Conservation (phyloP, 2,329 filamentous ascomycete genomes). For the Stagonosporopsis cucurbitacearum region DNA sequence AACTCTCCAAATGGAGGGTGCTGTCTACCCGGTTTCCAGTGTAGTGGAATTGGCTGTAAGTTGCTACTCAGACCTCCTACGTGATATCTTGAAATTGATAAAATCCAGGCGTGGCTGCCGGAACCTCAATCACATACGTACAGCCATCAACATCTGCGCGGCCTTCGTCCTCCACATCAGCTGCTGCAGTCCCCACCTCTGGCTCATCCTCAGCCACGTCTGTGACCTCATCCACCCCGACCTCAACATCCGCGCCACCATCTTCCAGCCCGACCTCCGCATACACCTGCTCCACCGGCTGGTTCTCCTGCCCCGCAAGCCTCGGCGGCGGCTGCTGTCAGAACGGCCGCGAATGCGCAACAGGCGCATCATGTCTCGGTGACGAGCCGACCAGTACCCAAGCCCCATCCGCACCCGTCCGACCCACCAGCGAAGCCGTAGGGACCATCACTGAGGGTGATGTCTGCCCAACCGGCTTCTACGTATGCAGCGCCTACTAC, state of each 20-base stretch:
- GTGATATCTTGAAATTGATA: conserved; percentile 1
- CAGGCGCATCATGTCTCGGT: conserved; percentile 48
- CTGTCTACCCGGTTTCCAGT: conserved; percentile 74
- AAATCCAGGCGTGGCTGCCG: conserved; percentile 35
- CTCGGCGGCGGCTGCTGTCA: conserved; percentile 59
- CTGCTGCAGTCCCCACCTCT: conserved; percentile 36
- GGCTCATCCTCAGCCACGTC: conserved; percentile 27
- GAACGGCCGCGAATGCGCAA: conserved; percentile 53
- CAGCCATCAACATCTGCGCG: conserved; percentile 40
- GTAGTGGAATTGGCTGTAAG: conserved; percentile 73
- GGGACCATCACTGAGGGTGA: conserved; percentile 65
- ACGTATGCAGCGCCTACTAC: conserved; percentile 84
- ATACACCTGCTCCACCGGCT: conserved; percentile 54
- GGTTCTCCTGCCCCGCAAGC: conserved; percentile 54
- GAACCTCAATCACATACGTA: conserved; percentile 40
- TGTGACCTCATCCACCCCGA: conserved; percentile 11
- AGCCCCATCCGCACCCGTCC: conserved; percentile 50
- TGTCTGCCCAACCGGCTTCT: conserved; percentile 86
- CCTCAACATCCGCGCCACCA: conserved; percentile 23
- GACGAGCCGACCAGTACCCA: conserved; percentile 41
- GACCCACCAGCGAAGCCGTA: conserved; percentile 53
- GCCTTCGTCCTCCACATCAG: conserved; percentile 45
- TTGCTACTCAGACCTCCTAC: conserved; percentile 22
- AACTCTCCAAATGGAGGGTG: conserved; percentile 73
- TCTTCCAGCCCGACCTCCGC: conserved; percentile 35